Conservation (phyloP, 441 rosid species). For the Hura crepitans region DNA sequence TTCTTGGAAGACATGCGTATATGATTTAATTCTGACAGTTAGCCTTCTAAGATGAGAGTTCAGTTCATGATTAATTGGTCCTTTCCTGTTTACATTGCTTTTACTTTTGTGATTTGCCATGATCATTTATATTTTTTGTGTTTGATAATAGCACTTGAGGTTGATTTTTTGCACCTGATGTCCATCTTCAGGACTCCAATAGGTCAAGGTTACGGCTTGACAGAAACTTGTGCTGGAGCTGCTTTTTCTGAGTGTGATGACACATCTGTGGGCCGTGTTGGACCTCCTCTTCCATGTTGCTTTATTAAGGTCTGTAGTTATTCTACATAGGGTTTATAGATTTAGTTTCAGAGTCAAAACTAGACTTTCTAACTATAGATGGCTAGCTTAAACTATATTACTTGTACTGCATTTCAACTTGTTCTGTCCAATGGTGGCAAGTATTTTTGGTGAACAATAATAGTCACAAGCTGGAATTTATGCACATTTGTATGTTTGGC, state of each 20-base stretch:
- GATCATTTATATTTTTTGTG: slow-evolving; percentile 1
- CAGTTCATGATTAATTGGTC: neutral
- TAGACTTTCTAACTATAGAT: neutral
- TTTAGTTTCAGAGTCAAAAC: slow-evolving; percentile 14
- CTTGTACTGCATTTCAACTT: neutral
- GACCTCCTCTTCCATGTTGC: slow-evolving; percentile 85
- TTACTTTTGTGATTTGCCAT: neutral
- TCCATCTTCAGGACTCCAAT: slow-evolving; percentile 57
- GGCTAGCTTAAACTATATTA: neutral
- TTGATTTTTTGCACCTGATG: slow-evolving; percentile 15
- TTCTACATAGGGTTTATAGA: neutral
- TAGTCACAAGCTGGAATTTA: neutral
- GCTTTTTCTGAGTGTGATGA: slow-evolving; percentile 88
- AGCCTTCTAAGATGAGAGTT: neutral
- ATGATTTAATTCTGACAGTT: neutral
- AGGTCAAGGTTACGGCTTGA: slow-evolving; percentile 93
- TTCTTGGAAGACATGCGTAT: too few species aligned
- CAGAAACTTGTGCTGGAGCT: slow-evolving; percentile 93
- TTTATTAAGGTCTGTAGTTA: slow-evolving; percentile 56
- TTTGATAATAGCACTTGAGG: slow-evolving; percentile 1
- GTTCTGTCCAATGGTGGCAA: neutral
- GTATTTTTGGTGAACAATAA: neutral
- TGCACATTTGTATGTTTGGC: neutral
- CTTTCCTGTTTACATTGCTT: neutral
- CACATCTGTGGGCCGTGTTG: slow-evolving; percentile 72